Evolutionary conservation across 2,329 filamentous ascomycete genomes (phyloP), one percentile per base, ranked within the genome.

Genomic region (Pseudogymnoascus destructans): DNA sequence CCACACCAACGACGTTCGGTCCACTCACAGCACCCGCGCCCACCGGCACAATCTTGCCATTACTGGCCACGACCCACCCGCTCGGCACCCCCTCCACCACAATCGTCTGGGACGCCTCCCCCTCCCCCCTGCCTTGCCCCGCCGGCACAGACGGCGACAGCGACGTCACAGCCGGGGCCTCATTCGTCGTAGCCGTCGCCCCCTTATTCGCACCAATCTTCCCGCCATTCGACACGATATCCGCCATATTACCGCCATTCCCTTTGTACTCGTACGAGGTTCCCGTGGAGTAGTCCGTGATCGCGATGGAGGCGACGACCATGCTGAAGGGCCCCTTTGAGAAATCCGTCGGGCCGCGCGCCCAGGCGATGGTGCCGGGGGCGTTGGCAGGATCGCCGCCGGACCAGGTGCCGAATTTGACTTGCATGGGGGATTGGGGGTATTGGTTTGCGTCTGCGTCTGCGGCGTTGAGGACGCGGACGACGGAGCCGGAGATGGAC

Each of bases 251-350:
- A 54, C 93, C 93, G 54, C 79, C 85, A 35, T 78, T 80, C 70
- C 93, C 87, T 64, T 80, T 80, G 74, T 97, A 98, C 59, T 75
- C 77, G 76, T 98, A 98, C 62, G 86, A 76, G 15, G 79, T 85
- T 58, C 93, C 93, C 1, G 91, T 96, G 19, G 91, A 96, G 75
- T 97, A 98, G 74, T 98, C 93, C 57, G 84, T 85, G 40, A 95
- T 81, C 58, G 79, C 76, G 64, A 96, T 73, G 27, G 80, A 86
- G 71, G 86, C 80, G 68, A 97, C 84, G 58, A 80, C 74, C 91
- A 97, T 97, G 63, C 78, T 82, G 74, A 87, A 98, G 0, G 93
- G 93, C 0, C 88, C 92, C 62, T 84, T 68, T 59, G 79, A 78
- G 74, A 93, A 98, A 73, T 96, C 83, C 55, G 89, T 95, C 55